A percentile compares a stretch with the other conserved stretches of the same genome.
phyloP scores from a whole-genome alignment of 2,329 filamentous ascomycete species.

The Xylaria sp. region DNA sequence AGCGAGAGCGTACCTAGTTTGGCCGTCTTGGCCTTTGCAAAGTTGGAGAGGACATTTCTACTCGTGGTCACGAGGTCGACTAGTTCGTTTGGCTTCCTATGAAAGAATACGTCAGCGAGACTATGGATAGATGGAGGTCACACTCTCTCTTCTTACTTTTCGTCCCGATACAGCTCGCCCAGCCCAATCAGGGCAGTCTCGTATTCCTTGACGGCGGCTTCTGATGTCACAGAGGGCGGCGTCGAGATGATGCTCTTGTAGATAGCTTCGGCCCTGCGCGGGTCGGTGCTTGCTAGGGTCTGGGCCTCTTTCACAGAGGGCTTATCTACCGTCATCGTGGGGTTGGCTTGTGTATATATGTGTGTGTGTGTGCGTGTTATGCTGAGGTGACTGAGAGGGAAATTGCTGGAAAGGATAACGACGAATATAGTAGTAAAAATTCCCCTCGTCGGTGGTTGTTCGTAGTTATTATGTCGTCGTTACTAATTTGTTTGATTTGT shows the following conservation, averaged over 20 bases:
- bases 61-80: constrained; percentile 91
- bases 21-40: constrained; percentile 98
- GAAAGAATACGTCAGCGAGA: constrained; percentile 46
- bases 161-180: constrained; percentile 92
- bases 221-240: constrained; percentile 82
- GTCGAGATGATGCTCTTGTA: constrained; percentile 92
- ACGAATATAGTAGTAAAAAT: background rate
- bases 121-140: constrained; percentile 10
- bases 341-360: background rate
- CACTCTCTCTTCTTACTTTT: constrained; percentile 69
- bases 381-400: background rate
- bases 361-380: background rate
- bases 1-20: constrained; percentile 83
- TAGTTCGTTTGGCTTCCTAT: constrained; percentile 82
- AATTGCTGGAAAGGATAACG: background rate
- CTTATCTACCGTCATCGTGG: constrained; percentile 48
- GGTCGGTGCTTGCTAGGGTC: constrained; percentile 82
- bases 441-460: constrained; percentile 10
- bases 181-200: constrained; percentile 88
- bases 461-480: constrained; percentile 6
- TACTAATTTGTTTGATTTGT: constrained; percentile 13
- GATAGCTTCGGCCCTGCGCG: constrained; percentile 83
- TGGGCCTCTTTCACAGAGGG: constrained; percentile 83
- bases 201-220: constrained; percentile 89
- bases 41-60: constrained; percentile 90